These are phyloP conservation scores for Daldinia concentrica DNA, from an alignment of 495 filamentous ascomycete species.

Conservation along the genomic window DNA sequence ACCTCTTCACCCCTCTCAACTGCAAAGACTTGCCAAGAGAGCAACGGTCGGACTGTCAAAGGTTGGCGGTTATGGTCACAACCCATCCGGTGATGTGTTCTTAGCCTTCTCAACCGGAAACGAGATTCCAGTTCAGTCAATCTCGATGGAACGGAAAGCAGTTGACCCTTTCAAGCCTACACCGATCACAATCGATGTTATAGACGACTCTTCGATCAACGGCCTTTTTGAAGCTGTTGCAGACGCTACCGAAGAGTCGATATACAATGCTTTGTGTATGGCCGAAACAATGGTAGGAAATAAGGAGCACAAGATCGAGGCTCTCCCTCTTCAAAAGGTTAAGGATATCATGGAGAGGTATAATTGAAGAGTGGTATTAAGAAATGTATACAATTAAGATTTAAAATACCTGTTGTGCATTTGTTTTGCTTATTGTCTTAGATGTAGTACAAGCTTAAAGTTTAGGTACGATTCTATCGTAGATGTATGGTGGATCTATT, in stretches of 20 bases:
- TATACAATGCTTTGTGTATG: slow-evolving; percentile 63
- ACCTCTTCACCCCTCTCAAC: slow-evolving; percentile 57
- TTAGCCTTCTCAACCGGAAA: slow-evolving; percentile 63
- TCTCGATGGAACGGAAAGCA: slow-evolving; percentile 39
- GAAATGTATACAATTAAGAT: no score
- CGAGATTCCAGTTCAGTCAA: slow-evolving; percentile 50
- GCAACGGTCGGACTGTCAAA: slow-evolving; percentile 60
- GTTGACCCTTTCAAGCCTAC: slow-evolving; percentile 50
- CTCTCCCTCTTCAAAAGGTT: slow-evolving; percentile 56
- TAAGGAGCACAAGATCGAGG: slow-evolving; percentile 51
- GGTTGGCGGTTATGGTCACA: slow-evolving; percentile 60
- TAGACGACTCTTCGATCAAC: slow-evolving; percentile 61
- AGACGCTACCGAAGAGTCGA: slow-evolving; percentile 62
- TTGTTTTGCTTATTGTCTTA: neutral
- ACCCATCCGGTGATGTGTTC: slow-evolving; percentile 63
- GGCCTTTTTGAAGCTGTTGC: slow-evolving; percentile 60
- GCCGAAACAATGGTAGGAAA: slow-evolving; percentile 59
- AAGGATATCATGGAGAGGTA: slow-evolving; percentile 59
- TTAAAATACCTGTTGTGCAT: neutral
- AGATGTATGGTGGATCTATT: no score
- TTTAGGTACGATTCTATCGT: no score
- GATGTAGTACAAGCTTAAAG: no score
- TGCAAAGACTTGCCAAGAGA: slow-evolving; percentile 62
- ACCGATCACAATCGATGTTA: slow-evolving; percentile 49
- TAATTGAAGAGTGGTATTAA: neutral